Percentiles rank a stretch among this genome's conserved stretches.
Evolutionary conservation across 2,329 filamentous ascomycete genomes (phyloP).

Genomic region (Ceratocystiopsis sp.): DNA sequence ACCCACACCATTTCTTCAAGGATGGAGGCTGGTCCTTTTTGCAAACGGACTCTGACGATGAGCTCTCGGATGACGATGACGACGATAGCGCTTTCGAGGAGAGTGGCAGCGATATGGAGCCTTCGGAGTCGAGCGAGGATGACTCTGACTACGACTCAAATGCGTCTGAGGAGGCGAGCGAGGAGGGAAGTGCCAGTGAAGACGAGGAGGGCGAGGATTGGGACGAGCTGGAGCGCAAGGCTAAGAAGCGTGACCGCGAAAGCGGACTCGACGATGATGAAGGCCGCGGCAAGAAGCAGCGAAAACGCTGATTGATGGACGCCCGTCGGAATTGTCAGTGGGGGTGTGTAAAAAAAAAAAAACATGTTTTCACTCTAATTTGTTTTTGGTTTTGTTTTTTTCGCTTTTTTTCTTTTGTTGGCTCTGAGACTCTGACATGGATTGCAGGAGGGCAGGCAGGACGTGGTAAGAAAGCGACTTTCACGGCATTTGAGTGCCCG

Average conservation of each 20-base stretch:
- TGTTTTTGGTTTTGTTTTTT: too few species aligned
- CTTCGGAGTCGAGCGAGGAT: conserved; percentile 58
- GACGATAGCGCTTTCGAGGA: conserved; percentile 90
- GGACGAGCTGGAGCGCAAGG: conserved; percentile 89
- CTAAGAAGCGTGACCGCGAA: conserved; percentile 64
- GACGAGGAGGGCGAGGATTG: conserved; percentile 76
- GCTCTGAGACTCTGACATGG: too few species aligned
- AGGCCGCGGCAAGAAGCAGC: conserved; percentile 50
- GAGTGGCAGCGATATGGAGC: conserved; percentile 69
- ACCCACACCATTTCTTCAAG: conserved; percentile 86
- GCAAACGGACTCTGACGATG: conserved; percentile 71
- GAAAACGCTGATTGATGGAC: conserved; percentile 23
- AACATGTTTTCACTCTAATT: too few species aligned
- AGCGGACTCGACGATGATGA: conserved; percentile 59
- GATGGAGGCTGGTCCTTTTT: conserved; percentile 95
- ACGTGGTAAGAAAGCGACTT: too few species aligned
- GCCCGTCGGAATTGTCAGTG: too few species aligned
- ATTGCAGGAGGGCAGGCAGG: too few species aligned
- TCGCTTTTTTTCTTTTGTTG: too few species aligned
- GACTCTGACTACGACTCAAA: conserved; percentile 91
- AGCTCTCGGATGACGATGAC: conserved; percentile 61
- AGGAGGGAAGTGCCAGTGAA: conserved; percentile 51
- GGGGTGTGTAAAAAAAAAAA: too few species aligned
- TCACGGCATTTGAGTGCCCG: too few species aligned
- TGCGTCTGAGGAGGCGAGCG: conserved; percentile 63